A percentile compares a stretch with the other conserved stretches of the same genome.
Evolutionary conservation across 225 moss, liverwort and hornwort genomes (phyloP).

Genomic region (Antitrichia curtipendula): DNA sequence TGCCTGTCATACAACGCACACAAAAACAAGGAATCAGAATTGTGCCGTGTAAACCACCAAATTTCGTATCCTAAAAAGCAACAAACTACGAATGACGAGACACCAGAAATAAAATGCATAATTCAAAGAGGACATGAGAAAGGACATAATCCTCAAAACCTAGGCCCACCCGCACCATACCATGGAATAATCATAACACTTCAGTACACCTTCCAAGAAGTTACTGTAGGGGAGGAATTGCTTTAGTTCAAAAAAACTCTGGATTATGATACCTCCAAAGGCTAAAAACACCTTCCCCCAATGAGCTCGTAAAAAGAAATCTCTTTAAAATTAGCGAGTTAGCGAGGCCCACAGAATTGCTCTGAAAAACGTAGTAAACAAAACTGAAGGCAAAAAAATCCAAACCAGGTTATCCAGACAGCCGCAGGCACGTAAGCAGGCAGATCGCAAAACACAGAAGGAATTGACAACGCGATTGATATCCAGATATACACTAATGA

Average conservation of each 20-base stretch:
- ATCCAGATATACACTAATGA: not conserved
- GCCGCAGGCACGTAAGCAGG: not conserved
- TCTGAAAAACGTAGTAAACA: not conserved
- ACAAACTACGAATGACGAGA: not conserved
- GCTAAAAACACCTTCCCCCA: not conserved
- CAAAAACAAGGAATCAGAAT: not conserved
- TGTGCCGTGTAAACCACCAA: not conserved
- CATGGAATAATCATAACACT: not conserved
- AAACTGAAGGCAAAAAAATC: not conserved
- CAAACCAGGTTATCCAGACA: not conserved
- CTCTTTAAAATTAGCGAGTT: not conserved
- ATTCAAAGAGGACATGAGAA: not conserved
- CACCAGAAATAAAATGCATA: not conserved
- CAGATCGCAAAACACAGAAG: not conserved
- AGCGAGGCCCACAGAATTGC: not conserved
- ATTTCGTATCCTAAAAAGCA: not conserved
- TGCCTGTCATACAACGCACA: conserved; percentile 25
- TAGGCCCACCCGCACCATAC: not conserved
- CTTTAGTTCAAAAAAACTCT: not conserved
- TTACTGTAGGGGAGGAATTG: not conserved
- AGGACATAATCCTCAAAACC: not conserved
- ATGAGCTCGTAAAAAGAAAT: not conserved
- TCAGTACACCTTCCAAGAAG: not conserved
- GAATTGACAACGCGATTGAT: not conserved
- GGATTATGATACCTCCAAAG: not conserved